Percentiles rank a stretch among this genome's conserved stretches.
Conservation (phyloP, 148 eudicot species). For the Rheum nobile region DNA sequence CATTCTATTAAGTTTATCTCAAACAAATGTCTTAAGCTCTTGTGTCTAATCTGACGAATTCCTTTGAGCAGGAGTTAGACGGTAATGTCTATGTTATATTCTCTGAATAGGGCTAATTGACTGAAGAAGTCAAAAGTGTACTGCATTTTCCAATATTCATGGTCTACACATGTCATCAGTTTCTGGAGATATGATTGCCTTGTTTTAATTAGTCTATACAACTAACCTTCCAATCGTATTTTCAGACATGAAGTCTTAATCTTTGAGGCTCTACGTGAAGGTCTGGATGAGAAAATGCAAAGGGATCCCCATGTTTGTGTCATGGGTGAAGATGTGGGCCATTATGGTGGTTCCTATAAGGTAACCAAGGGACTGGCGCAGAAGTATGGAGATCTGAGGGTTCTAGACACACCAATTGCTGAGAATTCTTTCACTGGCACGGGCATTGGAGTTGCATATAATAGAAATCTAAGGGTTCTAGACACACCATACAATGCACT, state of each 20-base stretch:
- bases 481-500: too few species aligned
- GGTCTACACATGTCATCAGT: background rate
- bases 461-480: too few species aligned
- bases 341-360: slow-evolving; percentile 84
- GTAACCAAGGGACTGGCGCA: slow-evolving; percentile 64
- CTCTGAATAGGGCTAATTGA: background rate
- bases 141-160: background rate
- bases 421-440: slow-evolving; percentile 88
- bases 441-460: slow-evolving; percentile 91
- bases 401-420: slow-evolving; percentile 87
- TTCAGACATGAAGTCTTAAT: slow-evolving; percentile 73
- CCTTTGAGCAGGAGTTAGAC: background rate
- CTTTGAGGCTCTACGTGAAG: slow-evolving; percentile 84
- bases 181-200: background rate
- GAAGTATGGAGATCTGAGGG: slow-evolving; percentile 72
- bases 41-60: background rate
- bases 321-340: slow-evolving; percentile 88
- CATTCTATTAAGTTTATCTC: background rate
- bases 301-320: slow-evolving; percentile 66
- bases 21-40: background rate
- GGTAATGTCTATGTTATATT: background rate
- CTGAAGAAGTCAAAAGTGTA: background rate
- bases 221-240: background rate
- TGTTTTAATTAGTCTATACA: background rate
- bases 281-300: slow-evolving; percentile 84